Conservation (phyloP, 345 rosid species). For the Heritiera fomes region DNA sequence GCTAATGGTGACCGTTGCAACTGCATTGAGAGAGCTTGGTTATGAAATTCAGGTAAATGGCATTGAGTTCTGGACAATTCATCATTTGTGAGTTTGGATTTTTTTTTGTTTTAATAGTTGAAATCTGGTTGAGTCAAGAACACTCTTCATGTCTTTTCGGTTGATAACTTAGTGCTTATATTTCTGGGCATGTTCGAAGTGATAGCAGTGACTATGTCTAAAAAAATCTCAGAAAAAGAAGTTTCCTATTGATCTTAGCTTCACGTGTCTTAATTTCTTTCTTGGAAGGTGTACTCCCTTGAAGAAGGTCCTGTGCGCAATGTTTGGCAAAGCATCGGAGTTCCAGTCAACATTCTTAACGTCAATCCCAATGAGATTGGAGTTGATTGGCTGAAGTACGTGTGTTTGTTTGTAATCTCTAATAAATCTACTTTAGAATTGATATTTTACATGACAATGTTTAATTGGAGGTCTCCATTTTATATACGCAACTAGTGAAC, state of each 20-base stretch:
- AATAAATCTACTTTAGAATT: too few species aligned
- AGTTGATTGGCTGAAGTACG: conserved; percentile 90
- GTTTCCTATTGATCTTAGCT: background rate
- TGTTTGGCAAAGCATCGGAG: conserved; percentile 68
- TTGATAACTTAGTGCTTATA: background rate
- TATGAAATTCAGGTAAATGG: conserved; percentile 72
- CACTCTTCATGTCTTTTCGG: background rate
- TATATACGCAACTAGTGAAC: too few species aligned
- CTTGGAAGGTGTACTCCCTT: conserved; percentile 76
- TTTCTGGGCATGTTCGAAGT: background rate
- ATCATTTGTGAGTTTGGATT: conserved; percentile 3
- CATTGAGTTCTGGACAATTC: conserved; percentile 4
- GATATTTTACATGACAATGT: too few species aligned
- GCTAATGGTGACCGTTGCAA: conserved; percentile 74
- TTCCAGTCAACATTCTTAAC: conserved; percentile 55
- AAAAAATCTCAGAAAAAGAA: background rate
- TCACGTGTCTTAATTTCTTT: conserved; percentile 18
- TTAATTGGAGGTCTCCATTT: too few species aligned
- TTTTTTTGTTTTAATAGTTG: background rate
- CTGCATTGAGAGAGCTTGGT: conserved; percentile 70
- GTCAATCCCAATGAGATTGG: conserved; percentile 34
- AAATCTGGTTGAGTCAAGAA: background rate
- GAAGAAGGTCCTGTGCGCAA: conserved; percentile 73
- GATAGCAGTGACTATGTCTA: background rate
- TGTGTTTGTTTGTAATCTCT: too few species aligned